A percentile compares a stretch with the other conserved stretches of the same genome.
Evolutionary conservation across 192 early-diverging fungal species (phyloP).

Genomic region (Kappamyces sp.): DNA sequence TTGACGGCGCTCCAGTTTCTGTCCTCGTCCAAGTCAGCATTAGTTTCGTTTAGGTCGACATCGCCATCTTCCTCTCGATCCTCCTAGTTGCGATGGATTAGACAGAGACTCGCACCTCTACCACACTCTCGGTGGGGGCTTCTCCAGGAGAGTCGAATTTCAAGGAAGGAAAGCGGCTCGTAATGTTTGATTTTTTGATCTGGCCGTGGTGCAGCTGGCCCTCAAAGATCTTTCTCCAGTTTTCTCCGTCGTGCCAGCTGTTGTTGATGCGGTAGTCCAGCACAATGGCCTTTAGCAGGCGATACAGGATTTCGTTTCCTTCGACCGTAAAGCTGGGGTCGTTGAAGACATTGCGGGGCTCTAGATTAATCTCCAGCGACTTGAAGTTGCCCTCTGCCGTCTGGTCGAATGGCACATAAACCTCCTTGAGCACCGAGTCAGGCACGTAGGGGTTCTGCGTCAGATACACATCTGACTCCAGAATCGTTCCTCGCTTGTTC

Average conservation of each 20-base stretch:
- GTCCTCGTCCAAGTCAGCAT: slow-evolving; percentile 9
- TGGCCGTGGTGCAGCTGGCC: slow-evolving; percentile 40
- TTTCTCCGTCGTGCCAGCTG: slow-evolving; percentile 38
- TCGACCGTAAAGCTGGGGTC: slow-evolving; percentile 33
- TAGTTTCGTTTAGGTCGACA: slow-evolving; percentile 16
- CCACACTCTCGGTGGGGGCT: slow-evolving; percentile 30
- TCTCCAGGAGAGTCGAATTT: slow-evolving; percentile 45
- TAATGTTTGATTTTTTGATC: slow-evolving; percentile 35
- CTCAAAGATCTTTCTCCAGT: slow-evolving; percentile 36
- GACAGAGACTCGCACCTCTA: slow-evolving; percentile 26
- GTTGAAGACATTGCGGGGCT: slow-evolving; percentile 31
- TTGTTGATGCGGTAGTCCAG: slow-evolving; percentile 27
- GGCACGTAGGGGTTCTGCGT: slow-evolving; percentile 46
- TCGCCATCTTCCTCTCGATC: slow-evolving; percentile 40
- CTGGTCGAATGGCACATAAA: slow-evolving; percentile 37
- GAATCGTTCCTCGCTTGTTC: slow-evolving; percentile 24
- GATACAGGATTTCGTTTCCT: slow-evolving; percentile 24
- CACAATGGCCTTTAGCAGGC: slow-evolving; percentile 33
- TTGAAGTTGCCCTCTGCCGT: slow-evolving; percentile 15
- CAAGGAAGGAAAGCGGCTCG: slow-evolving; percentile 33
- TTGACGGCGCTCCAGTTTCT: slow-evolving; percentile 7
- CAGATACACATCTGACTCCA: slow-evolving; percentile 33
- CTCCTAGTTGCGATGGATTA: slow-evolving; percentile 23
- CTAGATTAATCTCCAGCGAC: slow-evolving; percentile 26
- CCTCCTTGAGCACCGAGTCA: slow-evolving; percentile 38